These are phyloP conservation scores for Inga oerstediana DNA, from an alignment of 306 rosid genomes.

Conservation along the genomic window DNA sequence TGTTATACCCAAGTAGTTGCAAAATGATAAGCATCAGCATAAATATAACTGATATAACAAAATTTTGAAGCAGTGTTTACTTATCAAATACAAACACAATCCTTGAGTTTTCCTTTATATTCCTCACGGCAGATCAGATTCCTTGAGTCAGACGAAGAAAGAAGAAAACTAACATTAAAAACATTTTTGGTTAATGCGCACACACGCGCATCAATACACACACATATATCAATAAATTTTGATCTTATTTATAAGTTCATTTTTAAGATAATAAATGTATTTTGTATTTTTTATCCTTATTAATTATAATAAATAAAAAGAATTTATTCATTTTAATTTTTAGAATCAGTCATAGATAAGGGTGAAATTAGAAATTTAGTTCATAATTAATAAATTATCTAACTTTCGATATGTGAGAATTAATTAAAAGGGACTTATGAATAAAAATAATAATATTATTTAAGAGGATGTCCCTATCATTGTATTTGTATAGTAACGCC, in stretches of 20 bases:
- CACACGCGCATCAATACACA: neutral
- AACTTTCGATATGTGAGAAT: too few species aligned
- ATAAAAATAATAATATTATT: too few species aligned
- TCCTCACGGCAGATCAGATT: neutral
- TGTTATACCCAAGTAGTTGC: neutral
- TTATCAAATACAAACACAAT: neutral
- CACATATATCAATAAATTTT: neutral
- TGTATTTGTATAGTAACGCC: neutral
- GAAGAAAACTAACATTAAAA: neutral
- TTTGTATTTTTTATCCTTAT: too few species aligned
- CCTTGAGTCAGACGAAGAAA: neutral
- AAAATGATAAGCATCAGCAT: neutral
- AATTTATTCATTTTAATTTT: too few species aligned
- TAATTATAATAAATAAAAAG: too few species aligned
- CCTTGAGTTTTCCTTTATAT: neutral
- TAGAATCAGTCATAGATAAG: too few species aligned
- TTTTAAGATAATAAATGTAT: too few species aligned
- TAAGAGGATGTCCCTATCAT: neutral
- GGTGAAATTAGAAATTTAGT: too few species aligned
- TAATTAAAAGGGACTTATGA: too few species aligned
- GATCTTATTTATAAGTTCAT: too few species aligned
- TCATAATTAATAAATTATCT: too few species aligned
- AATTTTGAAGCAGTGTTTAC: neutral
- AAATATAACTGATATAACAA: neutral
- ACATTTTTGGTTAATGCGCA: neutral